Conservation (phyloP, 2,329 filamentous ascomycete species). For the Fusarium irregulare region DNA sequence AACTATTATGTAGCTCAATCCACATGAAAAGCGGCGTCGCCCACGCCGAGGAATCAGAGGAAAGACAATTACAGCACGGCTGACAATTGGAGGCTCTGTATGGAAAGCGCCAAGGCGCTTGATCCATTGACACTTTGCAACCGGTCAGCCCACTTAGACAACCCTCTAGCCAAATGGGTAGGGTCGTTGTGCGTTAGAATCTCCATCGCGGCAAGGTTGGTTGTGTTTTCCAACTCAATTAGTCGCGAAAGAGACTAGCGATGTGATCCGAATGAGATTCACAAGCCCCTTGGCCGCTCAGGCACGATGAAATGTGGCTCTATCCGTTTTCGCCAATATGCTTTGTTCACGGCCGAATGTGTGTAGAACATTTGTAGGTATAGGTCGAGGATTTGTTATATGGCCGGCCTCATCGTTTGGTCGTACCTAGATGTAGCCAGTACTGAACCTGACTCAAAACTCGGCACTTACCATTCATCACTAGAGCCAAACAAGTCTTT, state of each 20-base stretch:
- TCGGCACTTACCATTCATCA: not conserved
- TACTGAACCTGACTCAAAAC: not conserved
- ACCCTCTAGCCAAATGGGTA: not conserved
- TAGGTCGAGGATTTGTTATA: not conserved
- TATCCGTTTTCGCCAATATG: conserved; percentile 9
- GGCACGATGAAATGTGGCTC: not conserved
- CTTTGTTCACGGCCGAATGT: not conserved
- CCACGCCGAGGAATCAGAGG: conserved; percentile 35
- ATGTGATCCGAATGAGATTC: conserved; percentile 4
- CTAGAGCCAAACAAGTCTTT: not conserved
- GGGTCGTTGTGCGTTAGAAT: not conserved
- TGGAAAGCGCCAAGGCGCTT: conserved; percentile 38
- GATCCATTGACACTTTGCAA: conserved; percentile 36
- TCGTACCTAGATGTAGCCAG: not conserved
- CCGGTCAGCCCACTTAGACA: conserved; percentile 22
- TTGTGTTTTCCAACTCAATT: not conserved
- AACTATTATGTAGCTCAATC: conserved; percentile 17
- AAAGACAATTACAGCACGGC: conserved; percentile 28
- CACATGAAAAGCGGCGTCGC: conserved; percentile 21
- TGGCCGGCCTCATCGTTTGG: not conserved
- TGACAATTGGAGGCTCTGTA: conserved; percentile 36
- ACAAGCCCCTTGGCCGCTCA: not conserved
- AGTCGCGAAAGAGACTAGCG: conserved; percentile 3
- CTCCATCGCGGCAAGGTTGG: not conserved
- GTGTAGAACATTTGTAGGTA: not conserved